These are phyloP conservation scores for Geotrichum australiense DNA, from an alignment of 1,139 yeast species.

Conservation along the genomic window DNA sequence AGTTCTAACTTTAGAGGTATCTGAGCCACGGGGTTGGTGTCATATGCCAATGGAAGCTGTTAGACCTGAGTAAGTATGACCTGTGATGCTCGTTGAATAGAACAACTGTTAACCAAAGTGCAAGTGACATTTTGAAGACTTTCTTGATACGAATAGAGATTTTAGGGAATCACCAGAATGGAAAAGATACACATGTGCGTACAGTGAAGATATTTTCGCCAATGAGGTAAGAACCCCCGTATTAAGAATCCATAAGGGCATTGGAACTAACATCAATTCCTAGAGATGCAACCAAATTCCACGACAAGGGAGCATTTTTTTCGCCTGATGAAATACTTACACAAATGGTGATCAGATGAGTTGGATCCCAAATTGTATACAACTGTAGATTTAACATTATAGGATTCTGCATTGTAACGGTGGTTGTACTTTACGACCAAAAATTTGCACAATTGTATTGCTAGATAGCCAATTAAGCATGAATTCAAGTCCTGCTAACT, in stretches of 20 bases:
- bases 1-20: slow-evolving; percentile 59
- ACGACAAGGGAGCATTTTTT: slow-evolving; percentile 29
- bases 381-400: no score
- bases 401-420: no score
- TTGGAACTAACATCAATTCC: slow-evolving; percentile 20
- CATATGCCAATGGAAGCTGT: slow-evolving; percentile 61
- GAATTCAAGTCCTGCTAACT: no score
- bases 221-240: slow-evolving; percentile 24
- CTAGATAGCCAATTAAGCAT: no score
- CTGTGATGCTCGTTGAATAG: neutral
- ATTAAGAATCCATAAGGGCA: no score
- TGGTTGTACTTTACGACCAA: no score
- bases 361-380: no score
- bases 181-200: slow-evolving; percentile 89
- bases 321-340: slow-evolving; percentile 32
- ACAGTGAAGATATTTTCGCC: slow-evolving; percentile 56
- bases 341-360: slow-evolving; percentile 33
- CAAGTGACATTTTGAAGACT: slow-evolving; percentile 54
- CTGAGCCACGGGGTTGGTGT: slow-evolving; percentile 83
- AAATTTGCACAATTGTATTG: no score
- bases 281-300: slow-evolving; percentile 23
- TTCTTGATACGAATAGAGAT: slow-evolving; percentile 65
- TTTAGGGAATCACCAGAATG: slow-evolving; percentile 84
- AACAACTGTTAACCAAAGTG: neutral
- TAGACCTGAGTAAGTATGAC: slow-evolving; percentile 37